Evolutionary conservation across 257 asterid species (phyloP).

Genomic region (Nicotiana otophora): DNA sequence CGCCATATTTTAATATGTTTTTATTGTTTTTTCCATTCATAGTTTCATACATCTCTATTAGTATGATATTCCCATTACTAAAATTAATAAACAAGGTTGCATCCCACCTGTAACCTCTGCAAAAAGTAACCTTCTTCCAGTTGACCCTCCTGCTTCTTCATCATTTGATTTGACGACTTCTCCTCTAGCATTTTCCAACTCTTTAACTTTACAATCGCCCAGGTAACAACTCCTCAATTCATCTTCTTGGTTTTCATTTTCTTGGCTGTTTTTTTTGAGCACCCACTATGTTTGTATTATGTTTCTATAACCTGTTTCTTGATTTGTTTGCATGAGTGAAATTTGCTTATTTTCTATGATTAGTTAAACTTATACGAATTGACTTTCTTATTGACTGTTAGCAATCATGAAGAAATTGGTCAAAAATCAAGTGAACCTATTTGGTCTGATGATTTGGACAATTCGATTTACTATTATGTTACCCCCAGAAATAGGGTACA

Average conservation of each 20-base stretch:
- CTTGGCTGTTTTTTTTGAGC: not conserved
- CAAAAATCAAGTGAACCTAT: not conserved
- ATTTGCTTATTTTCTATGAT: not conserved
- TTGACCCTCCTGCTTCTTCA: slow-evolving; percentile 12
- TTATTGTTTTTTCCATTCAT: too few relatives aligned
- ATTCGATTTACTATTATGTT: not conserved
- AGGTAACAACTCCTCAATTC: not conserved
- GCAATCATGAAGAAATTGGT: not conserved
- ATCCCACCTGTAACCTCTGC: not conserved
- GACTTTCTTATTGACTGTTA: not conserved
- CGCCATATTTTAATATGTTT: not conserved
- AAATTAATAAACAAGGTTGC: not conserved
- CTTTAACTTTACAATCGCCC: not conserved
- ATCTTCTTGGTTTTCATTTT: not conserved
- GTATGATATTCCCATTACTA: not conserved
- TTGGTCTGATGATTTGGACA: not conserved
- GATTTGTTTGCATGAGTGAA: not conserved
- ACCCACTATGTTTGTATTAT: not conserved
- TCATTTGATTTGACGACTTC: not conserved
- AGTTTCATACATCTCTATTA: not conserved
- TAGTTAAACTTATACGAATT: not conserved
- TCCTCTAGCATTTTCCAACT: not conserved
- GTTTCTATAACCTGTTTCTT: not conserved
- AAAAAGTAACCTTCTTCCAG: slow-evolving; percentile 5
- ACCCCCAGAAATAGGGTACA: not conserved